Evolutionary conservation across 2,329 filamentous ascomycete species (phyloP).

Genomic region (Botrytis porri): DNA sequence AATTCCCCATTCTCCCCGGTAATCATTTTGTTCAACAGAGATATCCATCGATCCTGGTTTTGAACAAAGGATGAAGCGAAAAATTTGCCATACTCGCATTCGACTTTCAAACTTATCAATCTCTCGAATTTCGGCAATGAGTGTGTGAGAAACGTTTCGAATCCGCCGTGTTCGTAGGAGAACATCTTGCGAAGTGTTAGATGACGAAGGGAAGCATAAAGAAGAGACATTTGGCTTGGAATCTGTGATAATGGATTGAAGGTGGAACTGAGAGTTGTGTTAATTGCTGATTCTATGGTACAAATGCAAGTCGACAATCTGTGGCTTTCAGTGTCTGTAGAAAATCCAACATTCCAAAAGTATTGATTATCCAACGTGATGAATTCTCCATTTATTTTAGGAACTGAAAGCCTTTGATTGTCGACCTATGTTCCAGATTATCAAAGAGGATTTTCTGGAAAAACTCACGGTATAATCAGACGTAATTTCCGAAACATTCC

Average conservation of each 20-base stretch:
- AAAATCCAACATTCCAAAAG: background rate
- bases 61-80: background rate
- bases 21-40: background rate
- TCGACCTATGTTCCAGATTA: background rate
- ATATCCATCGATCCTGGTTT: background rate
- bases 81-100: background rate
- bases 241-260: background rate
- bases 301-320: background rate
- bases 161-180: background rate
- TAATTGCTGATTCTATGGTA: background rate
- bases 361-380: background rate
- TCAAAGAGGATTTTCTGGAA: fast-evolving
- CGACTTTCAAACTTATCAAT: background rate
- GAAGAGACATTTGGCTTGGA: background rate
- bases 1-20: background rate
- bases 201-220: background rate
- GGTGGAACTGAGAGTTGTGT: background rate
- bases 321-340: background rate
- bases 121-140: background rate
- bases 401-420: background rate
- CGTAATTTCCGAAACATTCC: background rate
- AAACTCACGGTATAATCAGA: background rate
- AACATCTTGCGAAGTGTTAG: background rate
- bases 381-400: background rate
- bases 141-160: background rate